Conservation (phyloP, 495 filamentous ascomycete genomes). For the Talaromyces adpressus region DNA sequence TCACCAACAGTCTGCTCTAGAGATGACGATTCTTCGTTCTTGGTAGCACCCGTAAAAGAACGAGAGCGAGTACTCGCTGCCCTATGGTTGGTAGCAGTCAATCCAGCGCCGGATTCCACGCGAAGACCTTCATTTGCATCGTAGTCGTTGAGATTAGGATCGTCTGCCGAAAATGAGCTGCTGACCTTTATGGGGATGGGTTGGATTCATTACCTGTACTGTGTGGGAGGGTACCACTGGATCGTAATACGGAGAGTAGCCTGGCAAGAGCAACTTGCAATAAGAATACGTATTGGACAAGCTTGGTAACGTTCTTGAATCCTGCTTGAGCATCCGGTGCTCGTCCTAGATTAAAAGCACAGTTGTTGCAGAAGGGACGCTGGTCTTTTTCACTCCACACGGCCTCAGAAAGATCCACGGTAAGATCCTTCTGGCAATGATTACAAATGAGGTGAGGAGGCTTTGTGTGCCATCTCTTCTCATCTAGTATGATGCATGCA, state of each 20-base stretch:
- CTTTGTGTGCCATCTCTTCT: conserved; percentile 74
- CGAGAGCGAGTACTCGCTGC: conserved; percentile 64
- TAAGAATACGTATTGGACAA: conserved; percentile 92
- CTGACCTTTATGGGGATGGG: neutral
- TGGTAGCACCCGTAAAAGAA: conserved; percentile 58
- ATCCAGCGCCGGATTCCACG: conserved; percentile 27
- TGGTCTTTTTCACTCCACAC: conserved; percentile 58
- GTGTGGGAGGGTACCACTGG: conserved; percentile 69
- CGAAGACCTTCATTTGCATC: conserved; percentile 60
- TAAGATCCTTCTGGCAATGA: conserved; percentile 68
- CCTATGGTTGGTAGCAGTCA: conserved; percentile 36
- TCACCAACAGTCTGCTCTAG: conserved; percentile 96
- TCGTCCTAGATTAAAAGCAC: conserved; percentile 44
- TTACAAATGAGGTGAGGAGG: conserved; percentile 65
- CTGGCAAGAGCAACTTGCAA: conserved; percentile 86
- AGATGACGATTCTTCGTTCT: conserved; percentile 59
- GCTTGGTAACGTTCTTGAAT: conserved; percentile 64
- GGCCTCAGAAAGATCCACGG: conserved; percentile 53
- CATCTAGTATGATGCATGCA: conserved; percentile 66
- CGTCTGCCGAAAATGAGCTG: conserved; percentile 43
- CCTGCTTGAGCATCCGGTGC: conserved; percentile 41
- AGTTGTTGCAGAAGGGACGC: conserved; percentile 61
- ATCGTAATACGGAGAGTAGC: conserved; percentile 77
- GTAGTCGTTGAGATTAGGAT: conserved; percentile 61
- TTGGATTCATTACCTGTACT: conserved; percentile 51